These are phyloP conservation scores for Sclerotinia spermophila DNA, from an alignment of 2,329 filamentous ascomycete genomes.

Conservation along the genomic window DNA sequence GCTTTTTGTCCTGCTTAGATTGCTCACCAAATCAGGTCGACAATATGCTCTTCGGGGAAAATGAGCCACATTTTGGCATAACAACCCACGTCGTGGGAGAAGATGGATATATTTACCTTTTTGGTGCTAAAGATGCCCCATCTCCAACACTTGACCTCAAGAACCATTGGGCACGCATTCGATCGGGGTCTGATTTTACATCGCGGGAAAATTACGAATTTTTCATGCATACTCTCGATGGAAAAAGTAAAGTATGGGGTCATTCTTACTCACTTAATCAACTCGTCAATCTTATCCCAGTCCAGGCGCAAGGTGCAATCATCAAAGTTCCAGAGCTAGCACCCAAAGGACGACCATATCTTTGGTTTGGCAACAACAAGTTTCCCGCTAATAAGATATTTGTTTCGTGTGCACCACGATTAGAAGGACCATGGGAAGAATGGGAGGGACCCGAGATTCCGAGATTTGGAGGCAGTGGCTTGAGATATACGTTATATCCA, in stretches of 20 bases:
- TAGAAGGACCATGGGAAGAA: constrained; percentile 9
- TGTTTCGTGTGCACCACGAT: not conserved
- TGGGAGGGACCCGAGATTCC: constrained; percentile 9
- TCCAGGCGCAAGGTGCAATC: constrained; percentile 11
- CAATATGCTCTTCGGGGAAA: not conserved
- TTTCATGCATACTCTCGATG: constrained; percentile 5
- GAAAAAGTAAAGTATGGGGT: constrained; percentile 7
- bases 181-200: not conserved
- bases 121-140: constrained; percentile 7
- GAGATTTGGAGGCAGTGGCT: not conserved
- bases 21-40: not conserved
- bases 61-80: constrained; percentile 10
- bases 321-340: not conserved
- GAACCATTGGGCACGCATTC: constrained; percentile 8
- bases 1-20: not conserved
- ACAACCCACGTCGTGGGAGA: not conserved
- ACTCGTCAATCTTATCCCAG: not conserved
- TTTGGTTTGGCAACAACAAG: constrained; percentile 11
- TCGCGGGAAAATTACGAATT: constrained; percentile 11
- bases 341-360: constrained; percentile 1
- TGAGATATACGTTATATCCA: constrained; percentile 13
- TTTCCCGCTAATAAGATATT: not conserved
- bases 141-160: constrained; percentile 6
- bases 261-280: constrained; percentile 5
- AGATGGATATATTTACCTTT: constrained; percentile 5